These are phyloP conservation scores for Climacium dendroides DNA, from an alignment of 225 moss, liverwort and hornwort species.

Conservation along the genomic window DNA sequence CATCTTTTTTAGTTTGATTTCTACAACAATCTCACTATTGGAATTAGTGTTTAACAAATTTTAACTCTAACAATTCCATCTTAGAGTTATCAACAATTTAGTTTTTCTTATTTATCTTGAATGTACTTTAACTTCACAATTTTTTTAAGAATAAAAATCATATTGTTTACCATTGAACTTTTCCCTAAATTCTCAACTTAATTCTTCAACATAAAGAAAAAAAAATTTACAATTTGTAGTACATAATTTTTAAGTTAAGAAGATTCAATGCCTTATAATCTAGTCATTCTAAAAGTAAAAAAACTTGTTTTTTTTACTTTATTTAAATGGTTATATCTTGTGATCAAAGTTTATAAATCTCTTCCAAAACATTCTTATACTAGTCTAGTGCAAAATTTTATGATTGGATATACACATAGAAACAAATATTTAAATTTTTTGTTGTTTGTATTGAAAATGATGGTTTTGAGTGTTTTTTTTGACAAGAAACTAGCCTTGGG, in stretches of 20 bases:
- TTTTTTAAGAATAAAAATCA: not conserved
- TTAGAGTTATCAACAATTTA: not conserved
- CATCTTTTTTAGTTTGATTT: accelerated
- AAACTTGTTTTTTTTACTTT: too few relatives aligned
- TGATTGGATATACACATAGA: accelerated
- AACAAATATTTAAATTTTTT: not conserved
- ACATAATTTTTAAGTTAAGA: too few relatives aligned
- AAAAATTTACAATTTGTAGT: not conserved
- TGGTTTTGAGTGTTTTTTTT: not conserved
- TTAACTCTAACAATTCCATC: not conserved
- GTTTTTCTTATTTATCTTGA: not conserved
- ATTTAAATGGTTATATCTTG: not conserved
- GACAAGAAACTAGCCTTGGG: accelerated
- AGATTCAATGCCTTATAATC: not conserved
- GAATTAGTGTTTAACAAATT: accelerated
- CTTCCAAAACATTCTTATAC: accelerated
- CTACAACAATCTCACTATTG: not conserved
- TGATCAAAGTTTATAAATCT: not conserved
- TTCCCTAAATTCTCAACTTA: accelerated
- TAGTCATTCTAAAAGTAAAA: too few relatives aligned
- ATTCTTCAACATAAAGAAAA: not conserved
- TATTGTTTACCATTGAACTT: too few relatives aligned
- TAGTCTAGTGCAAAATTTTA: not conserved
- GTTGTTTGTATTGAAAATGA: accelerated
- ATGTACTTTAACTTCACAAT: accelerated